Evolutionary conservation across 2,329 filamentous ascomycete genomes (phyloP).

Genomic region (Phaeophleospora eucalypticola): DNA sequence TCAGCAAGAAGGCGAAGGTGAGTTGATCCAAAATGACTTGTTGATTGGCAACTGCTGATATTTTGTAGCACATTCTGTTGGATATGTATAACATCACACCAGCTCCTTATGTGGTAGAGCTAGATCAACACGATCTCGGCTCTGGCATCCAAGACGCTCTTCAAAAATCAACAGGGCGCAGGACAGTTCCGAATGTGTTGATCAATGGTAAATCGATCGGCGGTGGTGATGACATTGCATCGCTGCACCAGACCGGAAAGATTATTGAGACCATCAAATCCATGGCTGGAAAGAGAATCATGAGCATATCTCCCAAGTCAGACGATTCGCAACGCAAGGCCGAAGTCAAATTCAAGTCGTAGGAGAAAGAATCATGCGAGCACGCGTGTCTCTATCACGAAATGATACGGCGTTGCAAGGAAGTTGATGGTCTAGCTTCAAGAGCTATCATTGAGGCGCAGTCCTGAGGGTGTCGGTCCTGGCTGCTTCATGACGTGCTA

Average conservation of each 20-base stretch:
- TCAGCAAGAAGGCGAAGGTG: conserved; percentile 76
- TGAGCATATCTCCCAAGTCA: conserved; percentile 24
- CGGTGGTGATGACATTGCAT: conserved; percentile 79
- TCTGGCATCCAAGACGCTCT: conserved; percentile 65
- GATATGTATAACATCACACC: conserved; percentile 81
- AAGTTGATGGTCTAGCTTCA: too few species aligned
- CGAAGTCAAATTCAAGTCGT: conserved; percentile 21
- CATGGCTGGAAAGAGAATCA: conserved; percentile 66
- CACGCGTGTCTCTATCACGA: neutral
- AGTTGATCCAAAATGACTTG: too few species aligned
- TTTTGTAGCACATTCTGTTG: conserved; percentile 63
- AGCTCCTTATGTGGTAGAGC: conserved; percentile 79
- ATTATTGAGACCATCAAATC: conserved; percentile 68
- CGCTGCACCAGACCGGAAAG: conserved; percentile 57
- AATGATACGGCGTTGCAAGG: too few species aligned
- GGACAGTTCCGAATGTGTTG: conserved; percentile 88
- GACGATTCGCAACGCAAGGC: conserved; percentile 8
- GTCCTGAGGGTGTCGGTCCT: too few species aligned
- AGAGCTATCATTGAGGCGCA: neutral
- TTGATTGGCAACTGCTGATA: too few species aligned
- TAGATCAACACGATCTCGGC: conserved; percentile 78
- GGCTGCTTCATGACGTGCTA: too few species aligned
- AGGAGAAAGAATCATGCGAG: neutral
- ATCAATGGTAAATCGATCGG: conserved; percentile 86
- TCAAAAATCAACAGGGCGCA: conserved; percentile 67